Conservation (phyloP, 805 yeast species). For the Alloascoidea hylecoeti region DNA sequence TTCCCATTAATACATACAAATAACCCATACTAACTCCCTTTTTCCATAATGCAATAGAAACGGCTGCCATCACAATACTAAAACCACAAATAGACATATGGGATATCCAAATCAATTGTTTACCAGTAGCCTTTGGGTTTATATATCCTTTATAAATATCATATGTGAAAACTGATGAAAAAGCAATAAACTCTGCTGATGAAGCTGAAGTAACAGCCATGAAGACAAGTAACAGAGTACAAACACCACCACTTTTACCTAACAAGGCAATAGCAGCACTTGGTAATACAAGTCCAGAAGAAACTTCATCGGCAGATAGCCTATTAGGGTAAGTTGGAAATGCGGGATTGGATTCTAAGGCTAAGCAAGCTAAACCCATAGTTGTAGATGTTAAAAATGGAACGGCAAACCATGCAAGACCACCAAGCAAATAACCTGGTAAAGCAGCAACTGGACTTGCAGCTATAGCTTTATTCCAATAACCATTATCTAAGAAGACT, state of each 20-base stretch:
- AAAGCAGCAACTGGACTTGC: constrained; percentile 73
- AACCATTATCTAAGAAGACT: constrained; percentile 76
- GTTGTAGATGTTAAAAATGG: constrained; percentile 76
- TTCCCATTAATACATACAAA: constrained; percentile 79
- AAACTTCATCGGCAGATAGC: constrained; percentile 53
- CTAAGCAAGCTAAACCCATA: constrained; percentile 74
- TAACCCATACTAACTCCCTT: constrained; percentile 82
- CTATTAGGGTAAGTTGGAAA: constrained; percentile 73
- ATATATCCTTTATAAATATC: constrained; percentile 75
- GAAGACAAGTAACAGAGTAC: constrained; percentile 63
- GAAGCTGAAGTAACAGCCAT: constrained; percentile 91
- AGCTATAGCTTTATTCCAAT: constrained; percentile 83
- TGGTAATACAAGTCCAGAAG: constrained; percentile 58
- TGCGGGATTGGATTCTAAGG: constrained; percentile 49
- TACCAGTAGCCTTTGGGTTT: constrained; percentile 68
- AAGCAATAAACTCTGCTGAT: constrained; percentile 84
- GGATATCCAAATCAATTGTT: constrained; percentile 51
- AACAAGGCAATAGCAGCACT: constrained; percentile 72
- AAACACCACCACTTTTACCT: constrained; percentile 84
- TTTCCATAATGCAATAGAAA: constrained; percentile 69
- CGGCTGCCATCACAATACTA: constrained; percentile 60
- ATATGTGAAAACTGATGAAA: constrained; percentile 73
- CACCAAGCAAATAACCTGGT: constrained; percentile 83
- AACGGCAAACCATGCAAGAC: constrained; percentile 83
- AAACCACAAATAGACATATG: constrained; percentile 53